Conservation (phyloP, 1,284 basidiomycete species). For the Trichosporon sp. region DNA sequence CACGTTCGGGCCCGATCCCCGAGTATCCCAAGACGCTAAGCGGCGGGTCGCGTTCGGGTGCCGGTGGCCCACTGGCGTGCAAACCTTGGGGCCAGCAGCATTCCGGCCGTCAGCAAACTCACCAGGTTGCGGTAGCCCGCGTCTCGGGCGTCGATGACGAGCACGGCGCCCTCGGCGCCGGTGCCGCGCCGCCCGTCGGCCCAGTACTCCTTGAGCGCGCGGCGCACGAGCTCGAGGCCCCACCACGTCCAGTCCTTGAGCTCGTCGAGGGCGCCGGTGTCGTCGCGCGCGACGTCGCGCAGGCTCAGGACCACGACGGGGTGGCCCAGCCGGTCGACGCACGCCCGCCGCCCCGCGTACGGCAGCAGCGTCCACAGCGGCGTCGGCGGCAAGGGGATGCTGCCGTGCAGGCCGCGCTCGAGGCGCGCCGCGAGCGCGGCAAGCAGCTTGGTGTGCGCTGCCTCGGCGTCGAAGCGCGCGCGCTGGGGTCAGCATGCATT, state of each 20-base stretch:
- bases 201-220: slow-evolving; percentile 40
- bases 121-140: slow-evolving; percentile 48
- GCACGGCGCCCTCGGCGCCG: slow-evolving; percentile 39
- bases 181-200: slow-evolving; percentile 18
- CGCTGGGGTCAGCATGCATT: slow-evolving; percentile 23
- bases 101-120: slow-evolving; percentile 18
- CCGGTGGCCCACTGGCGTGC: too few relatives aligned
- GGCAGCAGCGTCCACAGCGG: slow-evolving; percentile 41
- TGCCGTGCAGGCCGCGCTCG: slow-evolving; percentile 24
- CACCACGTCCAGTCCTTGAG: slow-evolving; percentile 47
- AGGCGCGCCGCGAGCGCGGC: slow-evolving; percentile 25
- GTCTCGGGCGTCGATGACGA: slow-evolving; percentile 44
- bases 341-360: slow-evolving; percentile 19
- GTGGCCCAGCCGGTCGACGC: slow-evolving; percentile 33
- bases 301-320: slow-evolving; percentile 43
- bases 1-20: background rate
- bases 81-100: too few relatives aligned
- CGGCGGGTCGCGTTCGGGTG: background rate
- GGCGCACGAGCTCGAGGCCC: slow-evolving; percentile 38
- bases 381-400: slow-evolving; percentile 29
- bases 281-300: slow-evolving; percentile 35
- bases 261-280: slow-evolving; percentile 34
- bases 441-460: slow-evolving; percentile 30
- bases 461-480: slow-evolving; percentile 33
- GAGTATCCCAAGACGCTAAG: background rate